Evolutionary conservation across 2,329 filamentous ascomycete species (phyloP).

Genomic region (Sordariomycetes sp.): DNA sequence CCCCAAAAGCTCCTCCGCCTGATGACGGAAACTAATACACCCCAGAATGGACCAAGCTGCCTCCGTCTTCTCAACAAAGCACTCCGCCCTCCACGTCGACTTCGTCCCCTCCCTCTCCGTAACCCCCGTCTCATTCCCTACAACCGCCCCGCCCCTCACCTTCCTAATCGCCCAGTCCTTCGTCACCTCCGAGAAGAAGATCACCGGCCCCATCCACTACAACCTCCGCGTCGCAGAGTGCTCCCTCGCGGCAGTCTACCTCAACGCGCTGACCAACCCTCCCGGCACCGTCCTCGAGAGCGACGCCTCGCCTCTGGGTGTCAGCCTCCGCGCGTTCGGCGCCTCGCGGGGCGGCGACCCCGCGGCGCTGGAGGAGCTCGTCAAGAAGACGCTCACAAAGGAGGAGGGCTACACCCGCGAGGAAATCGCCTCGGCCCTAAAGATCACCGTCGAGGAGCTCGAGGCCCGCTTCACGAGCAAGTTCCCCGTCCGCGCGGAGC

Average conservation of each 20-base stretch:
- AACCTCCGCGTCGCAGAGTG: slow-evolving; percentile 95
- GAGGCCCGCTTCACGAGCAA: slow-evolving; percentile 70
- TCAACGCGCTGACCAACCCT: slow-evolving; percentile 45
- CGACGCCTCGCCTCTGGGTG: slow-evolving; percentile 72
- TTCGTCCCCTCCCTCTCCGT: slow-evolving; percentile 72
- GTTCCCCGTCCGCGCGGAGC: slow-evolving; percentile 78
- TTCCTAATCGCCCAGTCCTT: slow-evolving; percentile 95
- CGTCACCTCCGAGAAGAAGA: slow-evolving; percentile 86
- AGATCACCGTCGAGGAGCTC: slow-evolving; percentile 56
- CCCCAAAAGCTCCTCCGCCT: background rate
- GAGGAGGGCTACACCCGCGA: slow-evolving; percentile 79
- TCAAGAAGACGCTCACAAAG: slow-evolving; percentile 48
- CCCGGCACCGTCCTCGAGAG: slow-evolving; percentile 48
- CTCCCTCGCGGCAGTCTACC: slow-evolving; percentile 66
- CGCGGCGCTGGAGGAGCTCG: slow-evolving; percentile 14
- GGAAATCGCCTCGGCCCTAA: slow-evolving; percentile 64
- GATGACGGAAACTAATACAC: slow-evolving; percentile 1
- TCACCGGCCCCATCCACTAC: slow-evolving; percentile 87
- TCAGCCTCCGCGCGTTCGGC: slow-evolving; percentile 76
- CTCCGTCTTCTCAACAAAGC: slow-evolving; percentile 81
- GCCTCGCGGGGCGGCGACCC: slow-evolving; percentile 42
- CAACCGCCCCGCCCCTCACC: slow-evolving; percentile 67
- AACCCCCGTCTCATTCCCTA: slow-evolving; percentile 68
- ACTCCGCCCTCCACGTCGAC: slow-evolving; percentile 77
- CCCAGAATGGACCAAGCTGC: slow-evolving; percentile 90